Evolutionary conservation across 1,284 basidiomycete species (phyloP).

Genomic region (Grifola frondosa): DNA sequence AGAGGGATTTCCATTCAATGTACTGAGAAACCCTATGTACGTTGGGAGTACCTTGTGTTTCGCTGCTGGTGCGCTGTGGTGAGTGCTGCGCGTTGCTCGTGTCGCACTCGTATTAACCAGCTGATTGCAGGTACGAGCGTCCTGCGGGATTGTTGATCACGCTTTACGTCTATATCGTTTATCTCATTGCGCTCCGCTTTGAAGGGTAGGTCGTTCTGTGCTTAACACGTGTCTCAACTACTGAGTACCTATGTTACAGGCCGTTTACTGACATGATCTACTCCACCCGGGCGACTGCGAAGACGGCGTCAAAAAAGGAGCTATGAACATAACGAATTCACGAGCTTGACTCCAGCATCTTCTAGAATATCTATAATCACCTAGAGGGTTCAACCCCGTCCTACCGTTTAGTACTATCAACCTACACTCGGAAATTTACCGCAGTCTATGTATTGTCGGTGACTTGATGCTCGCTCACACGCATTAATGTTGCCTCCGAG

Average conservation of each 20-base stretch:
- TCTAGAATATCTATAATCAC: too few relatives aligned
- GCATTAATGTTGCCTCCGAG: too few relatives aligned
- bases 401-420: too few relatives aligned
- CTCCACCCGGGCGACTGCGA: slow-evolving; percentile 47
- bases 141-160: slow-evolving; percentile 80
- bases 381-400: too few relatives aligned
- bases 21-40: slow-evolving; percentile 95
- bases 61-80: slow-evolving; percentile 82
- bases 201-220: slow-evolving; percentile 68
- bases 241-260: slow-evolving; percentile 34
- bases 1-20: slow-evolving; percentile 93
- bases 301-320: slow-evolving; percentile 35
- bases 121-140: slow-evolving; percentile 67
- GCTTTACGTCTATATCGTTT: slow-evolving; percentile 78
- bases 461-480: too few relatives aligned
- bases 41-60: slow-evolving; percentile 90
- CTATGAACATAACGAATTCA: slow-evolving; percentile 27
- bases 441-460: too few relatives aligned
- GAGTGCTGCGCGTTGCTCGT: slow-evolving; percentile 24
- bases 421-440: too few relatives aligned
- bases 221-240: slow-evolving; percentile 6
- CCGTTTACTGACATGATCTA: slow-evolving; percentile 87
- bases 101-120: slow-evolving; percentile 6
- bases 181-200: slow-evolving; percentile 78
- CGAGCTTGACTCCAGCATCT: too few relatives aligned